Evolutionary conservation across 2,329 filamentous ascomycete species (phyloP), one percentile per base, ranked within the genome.

Genomic region (Raffaelea ambrosiae): DNA sequence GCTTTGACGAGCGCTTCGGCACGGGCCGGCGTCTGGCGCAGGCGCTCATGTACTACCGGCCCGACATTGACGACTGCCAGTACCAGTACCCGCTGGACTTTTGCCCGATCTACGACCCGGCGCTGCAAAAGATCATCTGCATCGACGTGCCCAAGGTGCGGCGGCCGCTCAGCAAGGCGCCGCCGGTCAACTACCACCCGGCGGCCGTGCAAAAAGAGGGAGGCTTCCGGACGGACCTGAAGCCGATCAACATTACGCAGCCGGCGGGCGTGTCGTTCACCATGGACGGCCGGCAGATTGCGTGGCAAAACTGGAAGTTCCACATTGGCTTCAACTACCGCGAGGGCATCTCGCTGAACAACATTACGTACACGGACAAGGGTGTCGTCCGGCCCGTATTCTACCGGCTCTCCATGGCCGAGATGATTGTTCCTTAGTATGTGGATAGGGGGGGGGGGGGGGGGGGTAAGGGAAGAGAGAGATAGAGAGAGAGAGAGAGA

Each of bases 11-110:
- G 68, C 83, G 90, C 40, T 93, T 89, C 58, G 90, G 89, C 52
- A 91, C 69, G 62, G 72, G 72, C 39, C 73, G 88, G 40, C 82
- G 90, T 47, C 77, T 95, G 4, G 90, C 96, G 67, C 90, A 96
- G 67, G 90, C 88, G 2, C 72, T 96, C 47, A 95, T 95, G 88
- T 96, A 96, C 72, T 96, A 94, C 66, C 82, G 90, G n/a, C 89
- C 89, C 3, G 75, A 91, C 56, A 60, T 84, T 18, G 89, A 95
- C 59, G 86, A 91, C 68, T 88, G 80, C 64, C 90, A 95, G 67
- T 96, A 96, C 66, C 84, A 86, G 36, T 95, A 84, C 61, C 90
- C 90, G 0, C 77, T 96, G 46, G 90, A 96, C 66, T 96, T 96
- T 68, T 95, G 88, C 61, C 90, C 90, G 1, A 94, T 95, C 59